Evolutionary conservation across 2,329 filamentous ascomycete genomes (phyloP).

Genomic region (Fusarium nurragi): DNA sequence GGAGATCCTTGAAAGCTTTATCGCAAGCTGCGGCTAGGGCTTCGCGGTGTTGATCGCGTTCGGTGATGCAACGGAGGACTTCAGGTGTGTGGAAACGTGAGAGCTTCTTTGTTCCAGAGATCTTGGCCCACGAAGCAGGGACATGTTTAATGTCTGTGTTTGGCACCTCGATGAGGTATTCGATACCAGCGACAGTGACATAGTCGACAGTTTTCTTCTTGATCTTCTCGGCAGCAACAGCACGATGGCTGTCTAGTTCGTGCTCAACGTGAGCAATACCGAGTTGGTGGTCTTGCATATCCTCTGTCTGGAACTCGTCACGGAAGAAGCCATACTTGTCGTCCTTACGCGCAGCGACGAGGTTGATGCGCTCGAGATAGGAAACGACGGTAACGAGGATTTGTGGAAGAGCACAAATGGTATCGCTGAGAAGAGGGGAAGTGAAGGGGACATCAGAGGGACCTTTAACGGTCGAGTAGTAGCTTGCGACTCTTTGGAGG

Average conservation of each 20-base stretch:
- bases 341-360: constrained; percentile 81
- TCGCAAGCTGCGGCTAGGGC: constrained; percentile 92
- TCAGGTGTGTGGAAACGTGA: constrained; percentile 95
- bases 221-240: constrained; percentile 75
- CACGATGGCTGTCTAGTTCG: constrained; percentile 81
- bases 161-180: constrained; percentile 92
- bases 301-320: constrained; percentile 86
- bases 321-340: constrained; percentile 96
- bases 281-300: constrained; percentile 87
- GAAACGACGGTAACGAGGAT: constrained; percentile 77
- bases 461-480: constrained; percentile 75
- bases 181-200: constrained; percentile 86
- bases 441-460: constrained; percentile 76
- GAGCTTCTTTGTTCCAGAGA: constrained; percentile 91
- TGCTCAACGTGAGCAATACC: constrained; percentile 93
- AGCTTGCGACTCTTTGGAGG: constrained; percentile 80
- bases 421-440: constrained; percentile 74
- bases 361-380: constrained; percentile 86
- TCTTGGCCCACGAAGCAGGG: constrained; percentile 93
- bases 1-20: constrained; percentile 76
- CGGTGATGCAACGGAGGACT: constrained; percentile 81
- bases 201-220: constrained; percentile 78
- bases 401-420: constrained; percentile 77
- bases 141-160: constrained; percentile 85
- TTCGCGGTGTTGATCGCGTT: constrained; percentile 95